Base-by-base conservation (phyloP, 2,329 filamentous ascomycete species). In the Aspergillus sp. region DNA sequence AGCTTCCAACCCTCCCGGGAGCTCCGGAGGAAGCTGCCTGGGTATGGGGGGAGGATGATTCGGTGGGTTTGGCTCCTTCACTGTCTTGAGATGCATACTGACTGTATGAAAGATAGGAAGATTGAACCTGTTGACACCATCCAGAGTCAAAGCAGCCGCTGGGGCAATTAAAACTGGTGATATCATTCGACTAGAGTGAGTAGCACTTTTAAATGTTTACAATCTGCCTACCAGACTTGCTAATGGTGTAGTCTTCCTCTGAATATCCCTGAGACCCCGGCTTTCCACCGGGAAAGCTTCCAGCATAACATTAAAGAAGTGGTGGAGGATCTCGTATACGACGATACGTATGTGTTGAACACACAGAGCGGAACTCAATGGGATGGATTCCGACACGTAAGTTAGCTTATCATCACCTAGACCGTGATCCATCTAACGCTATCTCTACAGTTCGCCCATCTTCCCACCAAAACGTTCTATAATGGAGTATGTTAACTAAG, bases 11-110 rank as follows among this genome's bases (percentile, higher is more conserved):
- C 13, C 69, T 81, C 32, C 62, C 71, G 1, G 73, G 72, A 30
- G 76, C 76, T 2, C 79, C 78, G 0, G 65, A 74, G 12, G 75
- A 70, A 27, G 77, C 78, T 12, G 77, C 78, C 12, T 82, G 79
- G 79, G 74, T 80, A 27, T 82, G 78, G 78, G 78, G 79, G 9
- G 66, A 75, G 33, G 67, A 79, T 55, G 78, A 80, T 51, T 64
- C 70, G 50, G 70, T 78, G 50, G n/a, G 53, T 50, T 27, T 19
- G 19, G 8, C 37, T 35, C 19, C 27, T 33, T 26, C 9, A 4
- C 3, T 35, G 35, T 9, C 27, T 34, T 41, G 33, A 10, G 7
- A 36, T 30, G 30, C 33, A 34, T 19, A 26, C 3, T 40, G 13
- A 29, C 13, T 19, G 27, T 30, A 3, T 13, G 29, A 43, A 10